Evolutionary conservation across 805 yeast genomes (phyloP), one percentile per base, ranked within the genome.

Genomic region (Yarrowia sp.): DNA sequence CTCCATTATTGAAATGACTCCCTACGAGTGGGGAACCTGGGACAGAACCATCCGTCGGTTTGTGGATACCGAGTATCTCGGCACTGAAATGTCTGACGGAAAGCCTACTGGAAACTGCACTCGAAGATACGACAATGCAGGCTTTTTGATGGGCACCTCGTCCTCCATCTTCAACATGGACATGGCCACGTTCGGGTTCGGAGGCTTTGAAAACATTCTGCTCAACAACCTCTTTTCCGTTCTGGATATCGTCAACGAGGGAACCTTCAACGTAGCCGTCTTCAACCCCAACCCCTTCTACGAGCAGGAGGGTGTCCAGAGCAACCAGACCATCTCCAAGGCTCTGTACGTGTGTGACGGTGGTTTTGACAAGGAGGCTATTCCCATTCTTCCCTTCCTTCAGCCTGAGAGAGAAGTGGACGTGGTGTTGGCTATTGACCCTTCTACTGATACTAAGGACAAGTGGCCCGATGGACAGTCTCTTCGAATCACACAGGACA

Each of bases 1-100:
- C 63, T 58, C 63, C n/a, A 30, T 58, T 32, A 24, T 58, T 21
- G 63, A 58, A 17, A 58, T 58, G 63, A 82, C 81, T 58, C 92
- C 96, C 14, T 86, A 78, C 70, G 89, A 87, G 72, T 76, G 91
- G 71, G 97, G 97, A 14, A 86, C 96, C 4, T 91, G 96, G 96
- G 97, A 92, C 72, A 88, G 90, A 14, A 78, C 87, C 1, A 75
- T 89, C 64, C 79, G 81, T 64, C 77, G 87, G 2, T 91, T 92
- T 74, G 79, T 86, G 12, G 86, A 88, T 66, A 75, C 84, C 49
- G 81, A 85, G 74, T 90, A 88, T 72, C 74, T 89, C 54, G 97
- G 97, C 10, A 81, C 96, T 0, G 74, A 81, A 22, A 81, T 88
- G 36, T 70, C 79, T 26, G 79, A 84, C 67, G 97, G 97, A 43